Conservation (phyloP, 306 rosid genomes). For the Rosa rugosa region DNA sequence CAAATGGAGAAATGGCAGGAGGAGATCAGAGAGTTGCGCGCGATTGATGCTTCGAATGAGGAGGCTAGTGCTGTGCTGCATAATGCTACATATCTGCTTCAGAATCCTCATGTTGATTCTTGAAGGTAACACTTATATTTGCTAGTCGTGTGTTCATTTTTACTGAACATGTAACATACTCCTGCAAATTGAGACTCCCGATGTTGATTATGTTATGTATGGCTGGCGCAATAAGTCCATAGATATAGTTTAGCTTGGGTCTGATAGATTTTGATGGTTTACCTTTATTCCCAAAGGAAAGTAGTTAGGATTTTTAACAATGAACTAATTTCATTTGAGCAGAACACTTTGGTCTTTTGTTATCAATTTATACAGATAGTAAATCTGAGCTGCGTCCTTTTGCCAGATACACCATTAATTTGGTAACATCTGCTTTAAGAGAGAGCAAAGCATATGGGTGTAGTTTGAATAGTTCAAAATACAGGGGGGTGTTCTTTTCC, state of each 20-base stretch:
- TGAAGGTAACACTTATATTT: conserved; percentile 28
- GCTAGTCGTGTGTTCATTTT: not conserved
- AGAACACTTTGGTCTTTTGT: not conserved
- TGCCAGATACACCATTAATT: not conserved
- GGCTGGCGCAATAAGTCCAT: not conserved
- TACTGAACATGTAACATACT: not conserved
- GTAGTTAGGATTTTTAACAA: not conserved
- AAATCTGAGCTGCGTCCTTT: too few relatives aligned
- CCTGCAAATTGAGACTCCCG: not conserved
- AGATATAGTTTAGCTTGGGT: not conserved
- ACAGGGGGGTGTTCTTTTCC: not conserved
- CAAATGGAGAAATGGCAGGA: conserved; percentile 82
- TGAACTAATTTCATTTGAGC: not conserved
- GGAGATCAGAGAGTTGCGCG: conserved; percentile 62
- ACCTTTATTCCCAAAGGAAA: not conserved
- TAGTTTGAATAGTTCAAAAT: not conserved
- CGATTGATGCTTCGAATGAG: conserved; percentile 73
- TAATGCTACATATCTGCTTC: conserved; percentile 68
- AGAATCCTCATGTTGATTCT: conserved; percentile 44
- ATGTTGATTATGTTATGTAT: not conserved
- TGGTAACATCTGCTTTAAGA: not conserved
- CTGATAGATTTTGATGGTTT: conserved; percentile 2
- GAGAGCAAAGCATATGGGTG: not conserved
- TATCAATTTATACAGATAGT: not conserved
- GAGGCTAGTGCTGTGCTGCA: conserved; percentile 60